Conservation (phyloP, 1,284 basidiomycete species). For the Ceratorhiza oryzae-sativae region DNA sequence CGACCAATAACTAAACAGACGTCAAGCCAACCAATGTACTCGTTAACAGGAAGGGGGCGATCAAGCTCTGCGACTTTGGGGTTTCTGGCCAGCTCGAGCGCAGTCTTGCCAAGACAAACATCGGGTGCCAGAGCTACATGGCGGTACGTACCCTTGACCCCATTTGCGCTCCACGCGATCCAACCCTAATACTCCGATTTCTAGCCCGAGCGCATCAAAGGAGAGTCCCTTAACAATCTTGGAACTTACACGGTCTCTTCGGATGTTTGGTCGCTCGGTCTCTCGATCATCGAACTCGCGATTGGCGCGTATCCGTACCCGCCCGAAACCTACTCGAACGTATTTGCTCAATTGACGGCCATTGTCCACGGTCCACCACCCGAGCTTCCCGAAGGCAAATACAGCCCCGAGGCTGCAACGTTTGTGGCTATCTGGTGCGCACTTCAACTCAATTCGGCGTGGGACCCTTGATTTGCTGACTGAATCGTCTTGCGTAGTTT, state of each 20-base stretch:
- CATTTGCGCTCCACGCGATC: slow-evolving; percentile 30
- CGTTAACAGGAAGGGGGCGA: slow-evolving; percentile 84
- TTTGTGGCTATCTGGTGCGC: slow-evolving; percentile 59
- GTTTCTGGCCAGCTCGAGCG: slow-evolving; percentile 98
- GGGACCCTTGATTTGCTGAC: slow-evolving; percentile 56
- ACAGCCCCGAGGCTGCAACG: slow-evolving; percentile 55
- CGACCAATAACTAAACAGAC: slow-evolving; percentile 56
- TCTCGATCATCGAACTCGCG: slow-evolving; percentile 93
- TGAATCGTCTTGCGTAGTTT: slow-evolving; percentile 69
- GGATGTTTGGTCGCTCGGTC: slow-evolving; percentile 98
- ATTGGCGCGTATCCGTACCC: slow-evolving; percentile 95
- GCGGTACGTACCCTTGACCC: slow-evolving; percentile 66
- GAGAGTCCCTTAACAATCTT: slow-evolving; percentile 85
- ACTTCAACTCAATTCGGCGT: slow-evolving; percentile 48
- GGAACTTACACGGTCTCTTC: slow-evolving; percentile 96
- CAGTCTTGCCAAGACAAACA: slow-evolving; percentile 96
- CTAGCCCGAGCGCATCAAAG: slow-evolving; percentile 94
- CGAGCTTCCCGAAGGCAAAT: slow-evolving; percentile 66
- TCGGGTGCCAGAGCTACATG: slow-evolving; percentile 99
- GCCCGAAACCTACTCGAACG: slow-evolving; percentile 97
- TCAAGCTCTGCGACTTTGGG: slow-evolving; percentile 98
- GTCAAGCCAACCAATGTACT: slow-evolving; percentile 99
- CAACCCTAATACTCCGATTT: slow-evolving; percentile 28
- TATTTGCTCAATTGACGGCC: slow-evolving; percentile 94
- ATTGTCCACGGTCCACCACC: slow-evolving; percentile 96